Evolutionary conservation across 352 stramenopile genomes (phyloP).

Genomic region (Phytophthora parvispora): DNA sequence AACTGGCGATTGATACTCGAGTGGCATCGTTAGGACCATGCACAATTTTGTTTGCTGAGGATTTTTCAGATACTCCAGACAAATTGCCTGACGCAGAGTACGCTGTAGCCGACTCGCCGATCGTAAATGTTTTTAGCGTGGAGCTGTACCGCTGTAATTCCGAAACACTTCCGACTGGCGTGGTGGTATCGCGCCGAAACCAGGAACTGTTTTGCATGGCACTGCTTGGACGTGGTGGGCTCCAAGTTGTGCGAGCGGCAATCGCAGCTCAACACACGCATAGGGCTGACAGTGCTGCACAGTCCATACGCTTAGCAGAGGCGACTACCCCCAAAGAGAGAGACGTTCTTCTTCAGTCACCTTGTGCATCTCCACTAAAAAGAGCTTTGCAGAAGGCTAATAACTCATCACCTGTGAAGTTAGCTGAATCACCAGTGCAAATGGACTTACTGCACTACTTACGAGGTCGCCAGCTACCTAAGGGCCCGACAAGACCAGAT

Average conservation of each 20-base stretch:
- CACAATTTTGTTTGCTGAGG: conserved; percentile 45
- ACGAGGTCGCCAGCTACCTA: conserved; percentile 9
- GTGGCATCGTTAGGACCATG: conserved; percentile 50
- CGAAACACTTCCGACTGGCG: not conserved
- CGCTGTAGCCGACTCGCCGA: conserved; percentile 49
- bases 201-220: conserved; percentile 36
- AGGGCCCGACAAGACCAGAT: not conserved
- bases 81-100: conserved; percentile 30
- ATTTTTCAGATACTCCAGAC: not conserved
- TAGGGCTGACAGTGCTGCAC: conserved; percentile 30
- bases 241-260: conserved; percentile 34
- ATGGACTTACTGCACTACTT: conserved; percentile 24
- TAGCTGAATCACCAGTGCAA: conserved; percentile 1
- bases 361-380: conserved; percentile 3
- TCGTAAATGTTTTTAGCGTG: conserved; percentile 40
- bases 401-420: not conserved
- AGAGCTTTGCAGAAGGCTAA: not conserved
- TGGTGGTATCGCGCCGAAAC: conserved; percentile 4
- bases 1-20: conserved; percentile 44
- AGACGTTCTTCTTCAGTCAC: not conserved
- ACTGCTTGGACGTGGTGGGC: conserved; percentile 45
- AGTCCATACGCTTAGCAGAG: conserved; percentile 41
- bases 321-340: conserved; percentile 8
- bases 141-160: conserved; percentile 29
- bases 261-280: conserved; percentile 37